Evolutionary conservation across 139 green algal genomes (phyloP), one percentile per base, ranked within the genome.

Genomic region (Chlamydomonas schloesseri): DNA sequence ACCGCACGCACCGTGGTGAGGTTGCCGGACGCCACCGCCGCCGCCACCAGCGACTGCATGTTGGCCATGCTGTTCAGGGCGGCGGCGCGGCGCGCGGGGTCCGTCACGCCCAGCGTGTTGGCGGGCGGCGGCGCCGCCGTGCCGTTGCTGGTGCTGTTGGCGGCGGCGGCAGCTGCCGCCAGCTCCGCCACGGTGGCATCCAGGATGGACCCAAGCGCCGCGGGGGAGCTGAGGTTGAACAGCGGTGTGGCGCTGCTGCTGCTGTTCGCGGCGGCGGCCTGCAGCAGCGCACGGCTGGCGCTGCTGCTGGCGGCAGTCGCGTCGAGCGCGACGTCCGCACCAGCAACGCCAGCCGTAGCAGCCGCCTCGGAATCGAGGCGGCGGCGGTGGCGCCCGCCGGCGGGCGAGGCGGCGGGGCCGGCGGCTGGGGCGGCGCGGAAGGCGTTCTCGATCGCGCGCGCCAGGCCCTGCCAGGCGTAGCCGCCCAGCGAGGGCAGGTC

Each of bases 51-150:
- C 33, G 20, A 6, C 78, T 68, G 64, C 2, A 53, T 75, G 64
- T 84, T 74, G 3, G 78, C 42, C 78, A 84, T 84, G n/a, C 78
- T 47, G 29, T 36, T 29, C 21, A 75, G 64, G 46, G 78, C 78
- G 0, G 78, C 78, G 0, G 34, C 46, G 6, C 64, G 64, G 2
- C 42, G 42, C 26, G 64, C 62, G 11, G 65, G 46, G 31, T 84
- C 65, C 28, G 29, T 33, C n/a, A 75, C 64, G 36, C 64, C 78
- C 3, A 29, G 23, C 65, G 18, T 26, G 31, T 84, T 84, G 37
- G 77, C 37, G 8, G 55, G 18, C 37, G 37, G 77, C 46, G 58
- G 15, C 29, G 46, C 47, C 73, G 23, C 73, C 5, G 42, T 28
- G 20, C 6, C 55, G 55, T 62, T 62, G 55, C 3, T 62, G 36